A percentile compares a stretch with the other conserved stretches of the same genome.
Conservation (phyloP, 176 grass and related monocot genomes). For the Aegilops bicornis region DNA sequence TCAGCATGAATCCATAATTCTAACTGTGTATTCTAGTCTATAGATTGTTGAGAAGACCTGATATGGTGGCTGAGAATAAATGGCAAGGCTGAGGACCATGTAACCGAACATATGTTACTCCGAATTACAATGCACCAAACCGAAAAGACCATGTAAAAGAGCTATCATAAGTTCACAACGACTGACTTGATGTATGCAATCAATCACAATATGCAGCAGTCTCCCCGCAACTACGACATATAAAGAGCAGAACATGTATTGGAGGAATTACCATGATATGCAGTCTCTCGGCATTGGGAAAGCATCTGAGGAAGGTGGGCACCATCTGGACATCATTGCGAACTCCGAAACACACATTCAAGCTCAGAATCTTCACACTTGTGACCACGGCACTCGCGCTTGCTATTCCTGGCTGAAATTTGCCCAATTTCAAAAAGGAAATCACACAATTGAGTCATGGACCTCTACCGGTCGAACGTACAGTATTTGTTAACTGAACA, state of each 20-base stretch:
- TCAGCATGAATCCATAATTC: too few species aligned
- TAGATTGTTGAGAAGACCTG: too few species aligned
- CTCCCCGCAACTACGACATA: not conserved
- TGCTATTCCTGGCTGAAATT: not conserved
- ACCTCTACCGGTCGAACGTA: not conserved
- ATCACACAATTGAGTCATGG: not conserved
- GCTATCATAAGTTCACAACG: not conserved
- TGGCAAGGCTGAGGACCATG: too few species aligned
- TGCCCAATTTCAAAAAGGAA: not conserved
- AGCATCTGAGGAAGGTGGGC: conserved; percentile 21
- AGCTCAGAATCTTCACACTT: not conserved
- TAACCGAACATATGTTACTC: not conserved
- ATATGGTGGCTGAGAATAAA: too few species aligned
- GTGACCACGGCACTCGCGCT: not conserved
- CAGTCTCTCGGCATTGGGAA: not conserved
- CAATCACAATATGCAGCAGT: not conserved
- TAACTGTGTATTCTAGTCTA: too few species aligned
- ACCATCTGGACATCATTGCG: conserved; percentile 9
- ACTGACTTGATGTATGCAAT: not conserved
- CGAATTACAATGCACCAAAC: not conserved
- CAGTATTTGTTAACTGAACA: not conserved
- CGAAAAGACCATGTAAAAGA: not conserved
- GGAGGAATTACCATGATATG: not conserved
- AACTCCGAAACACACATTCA: not conserved
- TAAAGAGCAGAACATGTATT: not conserved